Percentiles rank a stretch among this genome's conserved stretches.
Evolutionary conservation across 345 rosid species (phyloP).

Genomic region (Xanthoceras sorbifolium): DNA sequence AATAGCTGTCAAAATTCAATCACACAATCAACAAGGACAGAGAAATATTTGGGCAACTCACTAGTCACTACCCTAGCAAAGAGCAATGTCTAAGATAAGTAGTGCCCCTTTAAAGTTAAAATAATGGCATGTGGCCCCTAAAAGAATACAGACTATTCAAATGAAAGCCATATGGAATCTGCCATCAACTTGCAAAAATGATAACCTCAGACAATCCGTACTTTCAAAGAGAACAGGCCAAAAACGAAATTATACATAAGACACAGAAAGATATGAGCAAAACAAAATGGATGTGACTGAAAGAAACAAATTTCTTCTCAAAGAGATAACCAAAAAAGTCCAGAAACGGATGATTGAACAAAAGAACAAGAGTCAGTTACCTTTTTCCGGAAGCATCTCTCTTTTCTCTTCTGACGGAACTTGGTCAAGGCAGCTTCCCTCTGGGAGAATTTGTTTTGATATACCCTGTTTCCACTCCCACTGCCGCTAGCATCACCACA

Average conservation of each 20-base stretch:
- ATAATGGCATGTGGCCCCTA: too few species aligned
- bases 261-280: not conserved
- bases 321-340: not conserved
- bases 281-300: not conserved
- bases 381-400: slow-evolving; percentile 46
- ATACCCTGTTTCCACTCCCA: slow-evolving; percentile 35
- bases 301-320: not conserved
- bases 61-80: too few species aligned
- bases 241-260: not conserved
- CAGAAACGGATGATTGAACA: not conserved
- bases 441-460: slow-evolving; percentile 27
- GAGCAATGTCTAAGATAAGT: too few species aligned
- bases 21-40: too few species aligned
- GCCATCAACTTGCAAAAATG: too few species aligned
- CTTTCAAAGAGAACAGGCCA: not conserved
- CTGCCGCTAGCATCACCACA: slow-evolving; percentile 40
- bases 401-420: slow-evolving; percentile 38
- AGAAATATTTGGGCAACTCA: too few species aligned
- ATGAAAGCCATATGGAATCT: too few species aligned
- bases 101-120: too few species aligned
- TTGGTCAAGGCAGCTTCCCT: slow-evolving; percentile 47
- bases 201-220: not conserved
- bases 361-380: slow-evolving; percentile 17
- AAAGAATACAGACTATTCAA: too few species aligned
- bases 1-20: too few species aligned